Evolutionary conservation across 192 early-diverging fungal genomes (phyloP).

Genomic region (Spizellomyces sp.): DNA sequence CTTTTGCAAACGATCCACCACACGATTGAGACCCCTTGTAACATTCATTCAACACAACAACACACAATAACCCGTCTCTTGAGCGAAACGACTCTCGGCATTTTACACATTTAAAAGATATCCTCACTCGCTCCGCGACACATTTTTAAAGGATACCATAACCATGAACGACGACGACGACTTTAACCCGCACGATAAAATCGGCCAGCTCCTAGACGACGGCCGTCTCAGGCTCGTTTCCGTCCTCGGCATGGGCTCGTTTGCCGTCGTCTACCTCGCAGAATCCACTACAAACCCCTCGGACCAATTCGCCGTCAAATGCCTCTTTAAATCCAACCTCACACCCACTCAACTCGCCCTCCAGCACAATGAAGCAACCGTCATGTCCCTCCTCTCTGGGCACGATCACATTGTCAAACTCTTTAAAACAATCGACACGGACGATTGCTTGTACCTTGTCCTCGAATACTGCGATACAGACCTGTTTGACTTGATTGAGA

Average conservation of each 20-base stretch:
- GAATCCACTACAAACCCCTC: not conserved
- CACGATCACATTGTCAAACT: conserved; percentile 47
- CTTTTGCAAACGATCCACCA: not conserved
- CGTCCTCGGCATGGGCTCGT: conserved; percentile 50
- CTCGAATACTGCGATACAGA: conserved; percentile 43
- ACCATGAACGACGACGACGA: not conserved
- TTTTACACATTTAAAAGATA: not conserved
- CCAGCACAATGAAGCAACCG: conserved; percentile 41
- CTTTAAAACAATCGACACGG: conserved; percentile 39
- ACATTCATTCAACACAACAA: not conserved
- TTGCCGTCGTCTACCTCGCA: conserved; percentile 51
- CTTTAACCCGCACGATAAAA: conserved; percentile 7
- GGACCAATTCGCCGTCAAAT: conserved; percentile 47
- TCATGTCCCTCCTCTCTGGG: conserved; percentile 28
- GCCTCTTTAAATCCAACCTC: conserved; percentile 51
- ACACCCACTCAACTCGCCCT: conserved; percentile 39
- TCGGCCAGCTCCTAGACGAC: conserved; percentile 20
- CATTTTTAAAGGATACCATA: not conserved
- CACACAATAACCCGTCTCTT: not conserved
- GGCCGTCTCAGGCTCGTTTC: conserved; percentile 27
- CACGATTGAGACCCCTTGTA: not conserved
- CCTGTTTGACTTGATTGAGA: conserved; percentile 51
- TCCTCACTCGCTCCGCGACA: not conserved
- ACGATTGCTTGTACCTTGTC: conserved; percentile 38
- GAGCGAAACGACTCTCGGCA: not conserved